Conservation (phyloP, 163 green algal genomes). For the Chlorella variabilis region DNA sequence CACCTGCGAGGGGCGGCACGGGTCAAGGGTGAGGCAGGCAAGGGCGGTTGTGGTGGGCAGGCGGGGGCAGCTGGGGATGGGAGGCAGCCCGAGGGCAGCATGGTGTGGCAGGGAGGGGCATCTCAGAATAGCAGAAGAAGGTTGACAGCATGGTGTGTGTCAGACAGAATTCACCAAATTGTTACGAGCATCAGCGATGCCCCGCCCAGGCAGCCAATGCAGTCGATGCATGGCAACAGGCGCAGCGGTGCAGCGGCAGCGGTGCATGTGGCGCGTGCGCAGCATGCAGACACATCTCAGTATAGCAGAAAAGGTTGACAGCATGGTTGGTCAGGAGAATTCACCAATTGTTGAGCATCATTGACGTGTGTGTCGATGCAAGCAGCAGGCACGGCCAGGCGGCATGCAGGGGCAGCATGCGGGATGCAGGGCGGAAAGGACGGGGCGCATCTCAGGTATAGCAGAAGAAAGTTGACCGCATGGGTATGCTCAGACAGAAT, state of each 20-base stretch:
- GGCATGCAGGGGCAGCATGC: not conserved
- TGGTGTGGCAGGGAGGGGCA: not conserved
- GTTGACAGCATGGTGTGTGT: conserved; percentile 20
- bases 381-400: not conserved
- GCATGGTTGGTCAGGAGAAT: conserved; percentile 26
- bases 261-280: too few species aligned
- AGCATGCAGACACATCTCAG: too few species aligned
- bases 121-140: not conserved
- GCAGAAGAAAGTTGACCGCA: conserved; percentile 16
- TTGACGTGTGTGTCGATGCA: not conserved
- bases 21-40: conserved; percentile 22
- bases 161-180: too few species aligned
- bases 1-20: conserved; percentile 30
- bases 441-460: too few species aligned
- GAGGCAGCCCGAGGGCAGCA: not conserved
- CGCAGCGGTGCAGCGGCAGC: too few species aligned
- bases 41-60: not conserved
- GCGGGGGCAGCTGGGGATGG: not conserved
- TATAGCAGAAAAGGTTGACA: too few species aligned
- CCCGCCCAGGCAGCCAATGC: too few species aligned
- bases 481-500: conserved; percentile 19
- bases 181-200: too few species aligned
- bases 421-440: not conserved
- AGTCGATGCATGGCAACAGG: too few species aligned
- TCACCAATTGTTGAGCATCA: conserved; percentile 38